These are phyloP conservation scores for Solanum sejunctum DNA, from an alignment of 257 asterid species.

Conservation along the genomic window DNA sequence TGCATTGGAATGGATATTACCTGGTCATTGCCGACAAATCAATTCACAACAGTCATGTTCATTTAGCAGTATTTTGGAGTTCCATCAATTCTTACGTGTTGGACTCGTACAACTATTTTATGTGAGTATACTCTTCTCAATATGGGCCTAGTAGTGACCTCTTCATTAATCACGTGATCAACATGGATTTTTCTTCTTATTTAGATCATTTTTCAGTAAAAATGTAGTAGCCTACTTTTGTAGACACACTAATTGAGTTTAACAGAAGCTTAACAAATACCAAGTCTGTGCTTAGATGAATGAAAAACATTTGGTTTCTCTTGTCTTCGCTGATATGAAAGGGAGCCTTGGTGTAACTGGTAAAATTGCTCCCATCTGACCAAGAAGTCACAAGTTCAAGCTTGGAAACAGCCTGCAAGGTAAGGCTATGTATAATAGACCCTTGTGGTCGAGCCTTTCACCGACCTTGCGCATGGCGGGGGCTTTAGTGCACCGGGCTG, in stretches of 20 bases:
- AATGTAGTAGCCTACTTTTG: not conserved
- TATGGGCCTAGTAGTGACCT: not conserved
- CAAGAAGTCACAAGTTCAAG: too few species aligned
- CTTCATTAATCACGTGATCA: not conserved
- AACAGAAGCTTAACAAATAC: not conserved
- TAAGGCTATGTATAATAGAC: too few species aligned
- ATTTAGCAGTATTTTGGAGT: slow-evolving; percentile 42
- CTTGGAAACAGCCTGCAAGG: too few species aligned
- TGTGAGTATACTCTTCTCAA: slow-evolving; percentile 38
- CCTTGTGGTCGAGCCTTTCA: too few species aligned
- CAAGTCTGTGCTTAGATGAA: not conserved
- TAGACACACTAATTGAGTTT: not conserved
- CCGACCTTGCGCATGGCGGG: too few species aligned
- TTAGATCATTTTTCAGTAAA: not conserved
- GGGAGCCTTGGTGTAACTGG: too few species aligned
- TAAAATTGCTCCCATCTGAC: too few species aligned
- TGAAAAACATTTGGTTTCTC: not conserved
- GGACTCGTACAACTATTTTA: slow-evolving; percentile 77
- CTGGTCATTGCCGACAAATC: slow-evolving; percentile 38
- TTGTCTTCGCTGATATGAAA: too few species aligned
- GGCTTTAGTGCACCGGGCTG: too few species aligned
- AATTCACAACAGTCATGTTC: slow-evolving; percentile 31
- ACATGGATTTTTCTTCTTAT: not conserved
- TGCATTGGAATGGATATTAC: slow-evolving; percentile 69
- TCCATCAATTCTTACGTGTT: slow-evolving; percentile 57